Conservation (phyloP, 352 stramenopile genomes). For the Globisporangium paroecandrum region DNA sequence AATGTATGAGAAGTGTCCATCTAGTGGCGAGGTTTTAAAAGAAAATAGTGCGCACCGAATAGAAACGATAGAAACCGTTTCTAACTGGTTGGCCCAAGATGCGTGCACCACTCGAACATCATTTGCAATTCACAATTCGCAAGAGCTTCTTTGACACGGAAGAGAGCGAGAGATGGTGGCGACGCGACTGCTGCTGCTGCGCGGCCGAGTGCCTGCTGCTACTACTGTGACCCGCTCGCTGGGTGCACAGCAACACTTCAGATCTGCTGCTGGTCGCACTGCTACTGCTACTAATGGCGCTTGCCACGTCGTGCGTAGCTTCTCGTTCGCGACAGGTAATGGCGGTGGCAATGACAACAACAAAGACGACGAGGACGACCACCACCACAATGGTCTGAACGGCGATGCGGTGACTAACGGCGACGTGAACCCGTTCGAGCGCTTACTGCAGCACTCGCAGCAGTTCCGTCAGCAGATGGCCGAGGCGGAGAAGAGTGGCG, state of each 20-base stretch:
- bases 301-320: conserved; percentile 8
- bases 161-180: conserved; percentile 10
- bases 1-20: neutral
- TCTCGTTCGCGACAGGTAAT: conserved; percentile 8
- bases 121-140: no score
- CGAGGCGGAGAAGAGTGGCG: conserved; percentile 17
- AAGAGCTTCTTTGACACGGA: neutral
- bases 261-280: conserved; percentile 20
- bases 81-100: no score
- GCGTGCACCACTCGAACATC: no score
- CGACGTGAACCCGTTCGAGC: conserved; percentile 58
- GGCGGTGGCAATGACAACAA: conserved; percentile 21
- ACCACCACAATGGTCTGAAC: conserved; percentile 1
- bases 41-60: no score
- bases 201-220: neutral
- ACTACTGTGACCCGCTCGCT: neutral
- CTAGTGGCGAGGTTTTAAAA: neutral
- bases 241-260: neutral
- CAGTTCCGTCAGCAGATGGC: conserved; percentile 48
- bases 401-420: conserved; percentile 15
- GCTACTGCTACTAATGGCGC: neutral
- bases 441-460: conserved; percentile 62
- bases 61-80: no score
- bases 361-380: conserved; percentile 13
- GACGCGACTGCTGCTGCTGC: conserved; percentile 9